Conservation (phyloP, 2,329 filamentous ascomycete genomes). For the Aspergillus carbonarius region DNA sequence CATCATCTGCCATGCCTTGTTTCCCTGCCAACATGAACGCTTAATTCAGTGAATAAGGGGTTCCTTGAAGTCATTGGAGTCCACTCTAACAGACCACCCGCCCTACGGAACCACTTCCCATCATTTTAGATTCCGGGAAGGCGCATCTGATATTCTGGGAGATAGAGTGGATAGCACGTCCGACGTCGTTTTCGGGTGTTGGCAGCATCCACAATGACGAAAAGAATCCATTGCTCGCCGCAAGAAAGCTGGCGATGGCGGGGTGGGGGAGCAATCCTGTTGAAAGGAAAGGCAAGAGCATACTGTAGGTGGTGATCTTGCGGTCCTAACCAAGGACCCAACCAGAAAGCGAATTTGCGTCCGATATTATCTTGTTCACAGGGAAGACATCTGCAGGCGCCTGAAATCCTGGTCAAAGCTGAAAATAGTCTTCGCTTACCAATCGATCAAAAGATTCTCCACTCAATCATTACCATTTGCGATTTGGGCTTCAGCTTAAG, state of each 20-base stretch:
- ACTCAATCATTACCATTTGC: neutral
- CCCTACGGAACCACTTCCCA: neutral
- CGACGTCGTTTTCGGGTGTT: neutral
- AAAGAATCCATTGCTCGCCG: neutral
- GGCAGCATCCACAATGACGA: neutral
- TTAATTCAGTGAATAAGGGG: neutral
- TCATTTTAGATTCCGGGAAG: neutral
- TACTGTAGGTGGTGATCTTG: neutral
- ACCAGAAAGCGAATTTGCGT: neutral
- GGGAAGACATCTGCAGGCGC: neutral
- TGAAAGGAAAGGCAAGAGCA: neutral
- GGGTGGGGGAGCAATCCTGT: neutral
- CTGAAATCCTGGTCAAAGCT: neutral
- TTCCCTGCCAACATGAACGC: neutral
- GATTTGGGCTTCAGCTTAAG: neutral
- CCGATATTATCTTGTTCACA: neutral
- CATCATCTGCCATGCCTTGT: neutral
- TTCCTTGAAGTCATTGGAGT: neutral
- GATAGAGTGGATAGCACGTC: neutral
- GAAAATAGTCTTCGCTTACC: neutral
- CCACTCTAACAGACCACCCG: neutral
- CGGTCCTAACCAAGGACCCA: neutral
- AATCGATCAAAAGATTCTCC: neutral
- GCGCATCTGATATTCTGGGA: neutral
- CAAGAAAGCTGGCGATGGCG: neutral